Conservation (phyloP, 1,139 yeast genomes). For the Geotrichum reessii region DNA sequence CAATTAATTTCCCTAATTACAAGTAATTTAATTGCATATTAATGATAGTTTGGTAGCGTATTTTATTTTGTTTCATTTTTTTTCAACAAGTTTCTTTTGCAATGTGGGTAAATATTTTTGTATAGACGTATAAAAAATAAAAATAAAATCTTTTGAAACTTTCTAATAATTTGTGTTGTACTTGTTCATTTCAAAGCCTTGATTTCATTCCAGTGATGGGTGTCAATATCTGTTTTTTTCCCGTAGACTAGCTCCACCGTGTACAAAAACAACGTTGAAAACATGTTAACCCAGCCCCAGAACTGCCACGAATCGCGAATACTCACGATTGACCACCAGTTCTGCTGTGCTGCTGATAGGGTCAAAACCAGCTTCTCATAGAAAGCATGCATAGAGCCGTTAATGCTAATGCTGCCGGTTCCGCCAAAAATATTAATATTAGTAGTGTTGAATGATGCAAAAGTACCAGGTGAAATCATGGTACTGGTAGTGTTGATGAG, state of each 20-base stretch:
- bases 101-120: too few species aligned
- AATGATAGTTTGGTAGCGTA: too few species aligned
- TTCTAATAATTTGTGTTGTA: neutral
- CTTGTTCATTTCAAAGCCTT: neutral
- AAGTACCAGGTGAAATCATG: neutral
- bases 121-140: neutral
- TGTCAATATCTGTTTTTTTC: slow-evolving; percentile 27
- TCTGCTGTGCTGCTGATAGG: neutral
- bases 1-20: too few species aligned
- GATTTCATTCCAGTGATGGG: slow-evolving; percentile 13
- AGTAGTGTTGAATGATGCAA: neutral
- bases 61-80: too few species aligned
- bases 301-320: slow-evolving; percentile 63
- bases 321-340: neutral
- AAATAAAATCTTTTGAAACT: neutral
- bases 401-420: neutral
- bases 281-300: slow-evolving; percentile 95
- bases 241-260: slow-evolving; percentile 60
- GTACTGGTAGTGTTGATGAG: neutral
- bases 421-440: neutral
- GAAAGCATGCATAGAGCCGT: neutral
- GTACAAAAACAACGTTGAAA: slow-evolving; percentile 68
- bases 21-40: too few species aligned
- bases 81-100: too few species aligned
- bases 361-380: neutral